Conservation (phyloP, 2,329 filamentous ascomycete genomes). For the Xylariaceae sp. region DNA sequence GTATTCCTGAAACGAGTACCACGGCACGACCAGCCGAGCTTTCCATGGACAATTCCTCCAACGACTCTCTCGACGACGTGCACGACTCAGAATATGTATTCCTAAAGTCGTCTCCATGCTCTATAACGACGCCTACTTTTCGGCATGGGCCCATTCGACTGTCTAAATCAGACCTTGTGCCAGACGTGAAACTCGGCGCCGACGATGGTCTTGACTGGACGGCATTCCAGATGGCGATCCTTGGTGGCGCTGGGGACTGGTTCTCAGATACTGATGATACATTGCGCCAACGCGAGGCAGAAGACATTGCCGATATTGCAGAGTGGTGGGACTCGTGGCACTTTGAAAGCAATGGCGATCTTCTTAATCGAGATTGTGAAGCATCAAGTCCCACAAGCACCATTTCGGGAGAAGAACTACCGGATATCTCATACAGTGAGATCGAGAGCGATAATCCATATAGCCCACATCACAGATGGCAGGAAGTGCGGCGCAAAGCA, state of each 20-base stretch:
- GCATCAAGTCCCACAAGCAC: slow-evolving; percentile 40
- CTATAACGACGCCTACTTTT: slow-evolving; percentile 55
- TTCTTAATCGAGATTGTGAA: slow-evolving; percentile 42
- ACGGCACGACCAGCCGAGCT: slow-evolving; percentile 25
- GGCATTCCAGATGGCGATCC: slow-evolving; percentile 69
- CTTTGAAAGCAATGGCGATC: slow-evolving; percentile 50
- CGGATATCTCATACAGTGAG: slow-evolving; percentile 38
- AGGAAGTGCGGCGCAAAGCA: slow-evolving; percentile 10
- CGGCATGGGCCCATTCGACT: slow-evolving; percentile 63
- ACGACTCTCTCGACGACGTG: slow-evolving; percentile 23
- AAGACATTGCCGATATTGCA: slow-evolving; percentile 55
- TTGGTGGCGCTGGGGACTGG: slow-evolving; percentile 61
- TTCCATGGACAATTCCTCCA: slow-evolving; percentile 23
- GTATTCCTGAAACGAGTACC: slow-evolving; percentile 36
- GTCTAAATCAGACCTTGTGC: slow-evolving; percentile 50
- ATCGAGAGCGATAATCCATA: slow-evolving; percentile 38
- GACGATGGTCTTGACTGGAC: slow-evolving; percentile 67
- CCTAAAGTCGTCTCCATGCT: slow-evolving; percentile 55
- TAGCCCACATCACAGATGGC: slow-evolving; percentile 36
- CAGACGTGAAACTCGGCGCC: slow-evolving; percentile 45
- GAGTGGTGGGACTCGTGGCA: slow-evolving; percentile 60
- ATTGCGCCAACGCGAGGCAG: slow-evolving; percentile 47
- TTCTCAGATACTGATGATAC: slow-evolving; percentile 51
- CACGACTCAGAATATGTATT: slow-evolving; percentile 55
- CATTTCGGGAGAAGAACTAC: slow-evolving; percentile 37